These are phyloP conservation scores for Cordyceps militaris DNA, from an alignment of 2,329 filamentous ascomycete genomes.

Conservation along the genomic window DNA sequence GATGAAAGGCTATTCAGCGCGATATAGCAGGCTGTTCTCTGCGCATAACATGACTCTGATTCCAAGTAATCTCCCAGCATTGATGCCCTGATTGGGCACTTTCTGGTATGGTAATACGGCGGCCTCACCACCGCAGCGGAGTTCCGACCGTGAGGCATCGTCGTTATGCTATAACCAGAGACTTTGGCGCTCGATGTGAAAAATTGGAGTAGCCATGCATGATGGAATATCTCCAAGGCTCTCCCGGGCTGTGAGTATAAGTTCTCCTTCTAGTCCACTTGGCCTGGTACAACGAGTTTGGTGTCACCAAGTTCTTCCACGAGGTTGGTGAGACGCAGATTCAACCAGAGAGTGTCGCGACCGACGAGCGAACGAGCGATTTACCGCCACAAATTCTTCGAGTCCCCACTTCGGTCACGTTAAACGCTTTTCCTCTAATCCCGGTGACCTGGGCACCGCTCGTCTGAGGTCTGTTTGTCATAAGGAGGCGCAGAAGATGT, in stretches of 20 bases:
- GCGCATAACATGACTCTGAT: not conserved
- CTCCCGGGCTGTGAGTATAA: not conserved
- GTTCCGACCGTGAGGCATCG: not conserved
- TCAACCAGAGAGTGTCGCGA: not conserved
- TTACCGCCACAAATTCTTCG: not conserved
- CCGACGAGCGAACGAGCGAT: not conserved
- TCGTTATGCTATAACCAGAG: not conserved
- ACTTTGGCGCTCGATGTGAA: not conserved
- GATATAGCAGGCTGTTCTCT: not conserved
- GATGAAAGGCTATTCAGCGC: not conserved
- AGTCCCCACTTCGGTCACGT: not conserved
- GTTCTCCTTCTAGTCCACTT: not conserved
- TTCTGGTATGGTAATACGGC: not conserved
- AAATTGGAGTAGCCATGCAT: not conserved
- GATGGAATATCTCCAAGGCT: not conserved
- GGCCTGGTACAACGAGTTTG: not conserved
- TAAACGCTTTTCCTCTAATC: not conserved
- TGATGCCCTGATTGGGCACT: not conserved
- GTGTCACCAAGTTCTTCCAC: not conserved
- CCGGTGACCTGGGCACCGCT: not conserved
- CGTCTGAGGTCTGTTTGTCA: not conserved
- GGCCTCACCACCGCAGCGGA: not conserved
- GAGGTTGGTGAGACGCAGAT: not conserved
- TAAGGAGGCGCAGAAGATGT: constrained; percentile 3
- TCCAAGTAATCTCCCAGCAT: not conserved